Evolutionary conservation across 78 protist genomes (phyloP).

Genomic region (Dictyostelium citrinum): DNA sequence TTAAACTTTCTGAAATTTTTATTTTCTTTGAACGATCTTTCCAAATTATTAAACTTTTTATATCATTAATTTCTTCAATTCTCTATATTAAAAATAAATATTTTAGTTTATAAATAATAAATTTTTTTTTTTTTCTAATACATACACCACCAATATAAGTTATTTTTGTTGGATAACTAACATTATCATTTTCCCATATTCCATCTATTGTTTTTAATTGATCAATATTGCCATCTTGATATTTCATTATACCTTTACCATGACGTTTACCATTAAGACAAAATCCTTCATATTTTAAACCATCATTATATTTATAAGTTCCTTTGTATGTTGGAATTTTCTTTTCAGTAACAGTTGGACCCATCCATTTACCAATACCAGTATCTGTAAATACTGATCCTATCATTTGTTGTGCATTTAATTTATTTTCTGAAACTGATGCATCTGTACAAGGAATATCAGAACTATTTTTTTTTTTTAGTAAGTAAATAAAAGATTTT

Average conservation of each 20-base stretch:
- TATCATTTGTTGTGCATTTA: neutral
- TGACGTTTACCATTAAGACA: constrained; percentile 15
- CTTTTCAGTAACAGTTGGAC: neutral
- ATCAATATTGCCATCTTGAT: neutral
- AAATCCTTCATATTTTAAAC: neutral
- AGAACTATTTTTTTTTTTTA: neutral
- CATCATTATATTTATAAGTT: neutral
- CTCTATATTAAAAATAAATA: neutral
- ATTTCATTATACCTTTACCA: neutral
- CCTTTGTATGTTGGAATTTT: constrained; percentile 24
- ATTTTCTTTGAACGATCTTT: neutral
- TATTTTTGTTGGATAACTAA: neutral
- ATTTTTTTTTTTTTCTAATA: neutral
- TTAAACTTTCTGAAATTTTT: neutral
- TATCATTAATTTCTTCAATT: neutral
- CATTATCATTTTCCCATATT: constrained; percentile 8
- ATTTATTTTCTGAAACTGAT: neutral
- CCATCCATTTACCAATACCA: constrained; percentile 3
- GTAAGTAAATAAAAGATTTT: too few relatives aligned
- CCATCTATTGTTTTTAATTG: neutral
- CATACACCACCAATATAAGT: neutral
- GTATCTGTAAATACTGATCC: neutral
- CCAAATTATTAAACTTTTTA: neutral
- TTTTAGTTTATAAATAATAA: too few relatives aligned
- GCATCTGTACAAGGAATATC: neutral